Conservation (phyloP, 2,329 filamentous ascomycete genomes). For the Nakataea oryzae region DNA sequence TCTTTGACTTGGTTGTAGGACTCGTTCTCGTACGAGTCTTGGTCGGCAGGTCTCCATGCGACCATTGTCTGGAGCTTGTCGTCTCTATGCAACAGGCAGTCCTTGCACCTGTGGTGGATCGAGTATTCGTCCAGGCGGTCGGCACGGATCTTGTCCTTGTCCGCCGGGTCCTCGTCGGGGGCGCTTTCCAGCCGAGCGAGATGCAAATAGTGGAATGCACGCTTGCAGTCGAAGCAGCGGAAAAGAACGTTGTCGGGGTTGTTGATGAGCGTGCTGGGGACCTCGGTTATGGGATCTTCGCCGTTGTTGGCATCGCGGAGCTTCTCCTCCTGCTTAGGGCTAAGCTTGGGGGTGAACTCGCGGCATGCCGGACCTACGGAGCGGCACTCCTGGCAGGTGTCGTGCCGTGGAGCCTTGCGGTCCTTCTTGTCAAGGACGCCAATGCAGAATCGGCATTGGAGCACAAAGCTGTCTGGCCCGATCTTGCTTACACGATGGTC, state of each 20-base stretch:
- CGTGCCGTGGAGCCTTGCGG: slow-evolving; percentile 53
- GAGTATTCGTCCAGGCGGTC: slow-evolving; percentile 64
- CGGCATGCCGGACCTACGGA: slow-evolving; percentile 56
- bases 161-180: slow-evolving; percentile 20
- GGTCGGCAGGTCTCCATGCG: slow-evolving; percentile 70
- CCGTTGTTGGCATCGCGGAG: slow-evolving; percentile 70
- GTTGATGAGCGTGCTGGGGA: slow-evolving; percentile 58
- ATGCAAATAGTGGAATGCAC: slow-evolving; percentile 78
- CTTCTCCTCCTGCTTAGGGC: slow-evolving; percentile 72
- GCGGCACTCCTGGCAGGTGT: slow-evolving; percentile 62
- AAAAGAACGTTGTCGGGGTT: slow-evolving; percentile 71
- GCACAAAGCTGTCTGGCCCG: slow-evolving; percentile 62
- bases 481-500: slow-evolving; percentile 91
- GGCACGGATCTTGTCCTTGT: slow-evolving; percentile 36
- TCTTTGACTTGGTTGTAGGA: slow-evolving; percentile 49
- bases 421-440: slow-evolving; percentile 61
- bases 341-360: slow-evolving; percentile 64
- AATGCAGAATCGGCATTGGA: slow-evolving; percentile 85
- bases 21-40: slow-evolving; percentile 42
- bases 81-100: slow-evolving; percentile 50
- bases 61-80: slow-evolving; percentile 69
- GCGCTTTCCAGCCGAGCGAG: slow-evolving; percentile 39
- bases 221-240: slow-evolving; percentile 66
- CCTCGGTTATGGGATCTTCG: slow-evolving; percentile 60
- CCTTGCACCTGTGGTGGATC: slow-evolving; percentile 66